Conservation (phyloP, 768 basidiomycete genomes). For the Suillus paluster region DNA sequence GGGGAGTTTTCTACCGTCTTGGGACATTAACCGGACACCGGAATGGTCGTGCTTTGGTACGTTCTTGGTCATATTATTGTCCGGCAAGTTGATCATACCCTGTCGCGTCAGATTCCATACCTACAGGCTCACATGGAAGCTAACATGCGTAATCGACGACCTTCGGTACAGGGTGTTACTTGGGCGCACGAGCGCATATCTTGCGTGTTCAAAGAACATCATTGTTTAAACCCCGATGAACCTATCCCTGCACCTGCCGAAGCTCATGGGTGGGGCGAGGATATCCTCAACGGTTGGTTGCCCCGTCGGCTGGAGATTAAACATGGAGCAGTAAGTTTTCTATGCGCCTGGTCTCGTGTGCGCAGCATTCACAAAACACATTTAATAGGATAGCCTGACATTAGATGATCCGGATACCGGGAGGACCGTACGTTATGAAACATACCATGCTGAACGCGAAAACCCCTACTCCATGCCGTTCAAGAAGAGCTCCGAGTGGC, state of each 20-base stretch:
- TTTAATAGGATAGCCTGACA: slow-evolving; percentile 45
- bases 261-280: slow-evolving; percentile 40
- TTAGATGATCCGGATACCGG: slow-evolving; percentile 46
- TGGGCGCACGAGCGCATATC: slow-evolving; percentile 44
- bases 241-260: slow-evolving; percentile 41
- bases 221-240: slow-evolving; percentile 45
- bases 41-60: slow-evolving; percentile 51
- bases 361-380: background rate
- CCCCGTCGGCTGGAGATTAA: slow-evolving; percentile 42
- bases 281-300: slow-evolving; percentile 54
- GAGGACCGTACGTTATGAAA: slow-evolving; percentile 48
- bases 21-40: slow-evolving; percentile 51
- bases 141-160: slow-evolving; percentile 21
- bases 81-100: slow-evolving; percentile 7
- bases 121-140: slow-evolving; percentile 28
- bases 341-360: background rate
- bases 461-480: slow-evolving; percentile 38
- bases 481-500: slow-evolving; percentile 26
- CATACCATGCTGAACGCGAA: slow-evolving; percentile 43
- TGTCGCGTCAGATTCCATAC: slow-evolving; percentile 28
- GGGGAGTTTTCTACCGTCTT: slow-evolving; percentile 46
- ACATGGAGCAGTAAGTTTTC: slow-evolving; percentile 36
- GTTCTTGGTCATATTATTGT: slow-evolving; percentile 20
- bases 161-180: slow-evolving; percentile 22
- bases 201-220: slow-evolving; percentile 49